phyloP scores from a whole-genome alignment of 2,329 filamentous ascomycete species.

The Emmonsia crescens region DNA sequence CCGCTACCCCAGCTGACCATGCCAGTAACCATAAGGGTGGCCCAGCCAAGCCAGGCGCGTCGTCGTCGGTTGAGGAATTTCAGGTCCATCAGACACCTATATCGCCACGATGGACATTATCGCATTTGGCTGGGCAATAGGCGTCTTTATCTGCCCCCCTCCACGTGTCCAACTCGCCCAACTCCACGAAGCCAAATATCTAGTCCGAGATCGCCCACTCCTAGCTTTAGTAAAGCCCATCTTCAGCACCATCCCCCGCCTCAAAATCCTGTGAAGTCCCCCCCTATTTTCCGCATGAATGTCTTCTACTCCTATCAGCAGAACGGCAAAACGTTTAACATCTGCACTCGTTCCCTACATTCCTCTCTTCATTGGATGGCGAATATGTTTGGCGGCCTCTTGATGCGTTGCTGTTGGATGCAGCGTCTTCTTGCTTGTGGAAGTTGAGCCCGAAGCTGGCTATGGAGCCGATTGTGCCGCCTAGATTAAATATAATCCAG shows the following conservation, averaged over 20 bases:
- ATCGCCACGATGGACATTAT: slow-evolving; percentile 42
- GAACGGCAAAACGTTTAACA: slow-evolving; percentile 45
- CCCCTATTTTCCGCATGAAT: slow-evolving; percentile 46
- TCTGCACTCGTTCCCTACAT: slow-evolving; percentile 46
- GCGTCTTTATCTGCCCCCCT: slow-evolving; percentile 40
- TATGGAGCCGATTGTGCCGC: slow-evolving; percentile 35
- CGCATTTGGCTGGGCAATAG: slow-evolving; percentile 39
- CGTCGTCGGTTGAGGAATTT: slow-evolving; percentile 30
- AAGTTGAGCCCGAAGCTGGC: slow-evolving; percentile 38
- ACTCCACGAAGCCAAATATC: slow-evolving; percentile 33
- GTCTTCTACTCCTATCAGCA: slow-evolving; percentile 49
- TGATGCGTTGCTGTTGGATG: slow-evolving; percentile 38
- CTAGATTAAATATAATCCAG: slow-evolving; percentile 40
- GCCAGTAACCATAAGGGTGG: slow-evolving; percentile 37
- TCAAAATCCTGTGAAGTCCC: slow-evolving; percentile 40
- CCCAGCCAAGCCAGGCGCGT: slow-evolving; percentile 40
- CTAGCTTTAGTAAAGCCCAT: slow-evolving; percentile 23
- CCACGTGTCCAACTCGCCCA: slow-evolving; percentile 32
- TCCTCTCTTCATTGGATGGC: slow-evolving; percentile 41
- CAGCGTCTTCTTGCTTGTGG: slow-evolving; percentile 32
- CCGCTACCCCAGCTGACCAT: slow-evolving; percentile 51
- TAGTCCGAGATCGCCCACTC: slow-evolving; percentile 25
- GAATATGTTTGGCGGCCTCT: too few relatives aligned
- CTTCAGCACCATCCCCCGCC: slow-evolving; percentile 30
- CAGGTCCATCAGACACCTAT: slow-evolving; percentile 32